Conservation (phyloP, 805 yeast genomes). For the Kazachstania taianensis region DNA sequence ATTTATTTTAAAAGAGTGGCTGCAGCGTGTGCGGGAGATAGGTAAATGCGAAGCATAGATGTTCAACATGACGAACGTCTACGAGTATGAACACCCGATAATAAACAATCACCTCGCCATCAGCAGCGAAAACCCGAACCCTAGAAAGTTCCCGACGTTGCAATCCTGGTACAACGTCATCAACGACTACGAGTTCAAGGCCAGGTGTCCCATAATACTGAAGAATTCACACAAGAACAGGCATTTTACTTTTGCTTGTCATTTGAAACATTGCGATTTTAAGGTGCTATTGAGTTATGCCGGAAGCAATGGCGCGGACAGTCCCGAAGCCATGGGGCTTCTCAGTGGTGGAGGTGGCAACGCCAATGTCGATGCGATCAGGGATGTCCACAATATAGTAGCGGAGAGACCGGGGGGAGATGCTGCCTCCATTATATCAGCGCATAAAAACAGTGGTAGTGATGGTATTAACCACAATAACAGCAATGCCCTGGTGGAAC, state of each 20-base stretch:
- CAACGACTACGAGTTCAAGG: slow-evolving; percentile 29
- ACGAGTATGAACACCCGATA: slow-evolving; percentile 29
- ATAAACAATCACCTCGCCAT: slow-evolving; percentile 25
- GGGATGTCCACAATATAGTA: not conserved
- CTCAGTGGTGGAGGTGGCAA: not conserved
- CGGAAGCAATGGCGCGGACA: slow-evolving; percentile 1
- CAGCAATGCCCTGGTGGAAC: not conserved
- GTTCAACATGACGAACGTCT: slow-evolving; percentile 22
- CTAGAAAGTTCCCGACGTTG: slow-evolving; percentile 21
- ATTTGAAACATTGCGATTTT: slow-evolving; percentile 27
- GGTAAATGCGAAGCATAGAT: too few species aligned
- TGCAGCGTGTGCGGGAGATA: too few species aligned
- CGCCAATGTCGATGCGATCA: not conserved
- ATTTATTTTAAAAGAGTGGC: too few species aligned
- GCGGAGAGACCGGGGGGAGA: not conserved
- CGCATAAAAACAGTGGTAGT: too few species aligned
- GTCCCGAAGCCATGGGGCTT: not conserved
- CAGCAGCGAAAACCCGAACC: slow-evolving; percentile 15
- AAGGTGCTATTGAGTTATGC: slow-evolving; percentile 27
- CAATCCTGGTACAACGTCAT: slow-evolving; percentile 28
- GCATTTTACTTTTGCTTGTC: slow-evolving; percentile 31
- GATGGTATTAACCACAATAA: not conserved
- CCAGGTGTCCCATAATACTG: slow-evolving; percentile 29
- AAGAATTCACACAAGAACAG: slow-evolving; percentile 29
- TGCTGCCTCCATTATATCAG: too few species aligned